Conservation (phyloP, 768 basidiomycete species). For the Trametes coccinea region DNA sequence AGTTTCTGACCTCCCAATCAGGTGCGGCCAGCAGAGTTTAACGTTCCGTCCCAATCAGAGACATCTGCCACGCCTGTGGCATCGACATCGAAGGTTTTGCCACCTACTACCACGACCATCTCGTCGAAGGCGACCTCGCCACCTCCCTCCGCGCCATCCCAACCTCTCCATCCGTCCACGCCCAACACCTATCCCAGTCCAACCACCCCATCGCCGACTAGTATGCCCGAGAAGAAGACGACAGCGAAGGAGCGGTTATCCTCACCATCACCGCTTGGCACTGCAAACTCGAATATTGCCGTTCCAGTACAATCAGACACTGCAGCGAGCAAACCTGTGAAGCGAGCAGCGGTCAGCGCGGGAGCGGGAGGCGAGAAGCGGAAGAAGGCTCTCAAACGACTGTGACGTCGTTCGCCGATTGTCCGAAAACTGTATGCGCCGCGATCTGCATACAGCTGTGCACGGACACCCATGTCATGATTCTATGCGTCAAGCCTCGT, state of each 20-base stretch:
- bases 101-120: constrained; percentile 35
- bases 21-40: constrained; percentile 66
- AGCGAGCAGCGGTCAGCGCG: constrained; percentile 57
- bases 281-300: constrained; percentile 67
- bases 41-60: constrained; percentile 38
- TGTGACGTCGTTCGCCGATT: constrained; percentile 40
- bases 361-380: constrained; percentile 71
- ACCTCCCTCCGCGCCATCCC: constrained; percentile 39
- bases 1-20: constrained; percentile 2
- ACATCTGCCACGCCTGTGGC: constrained; percentile 34
- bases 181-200: constrained; percentile 45
- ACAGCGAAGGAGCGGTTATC: constrained; percentile 58
- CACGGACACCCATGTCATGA: background rate
- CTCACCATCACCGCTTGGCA: constrained; percentile 69
- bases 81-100: constrained; percentile 23
- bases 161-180: constrained; percentile 36
- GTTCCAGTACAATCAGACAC: constrained; percentile 33
- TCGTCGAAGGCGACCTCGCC: constrained; percentile 38
- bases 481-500: background rate
- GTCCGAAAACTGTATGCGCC: background rate
- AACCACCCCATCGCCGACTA: constrained; percentile 33
- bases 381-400: constrained; percentile 84
- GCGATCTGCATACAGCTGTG: background rate
- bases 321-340: constrained; percentile 60
- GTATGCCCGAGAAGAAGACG: constrained; percentile 24